Evolutionary conservation across 345 rosid genomes (phyloP).

Genomic region (Punica granatum): DNA sequence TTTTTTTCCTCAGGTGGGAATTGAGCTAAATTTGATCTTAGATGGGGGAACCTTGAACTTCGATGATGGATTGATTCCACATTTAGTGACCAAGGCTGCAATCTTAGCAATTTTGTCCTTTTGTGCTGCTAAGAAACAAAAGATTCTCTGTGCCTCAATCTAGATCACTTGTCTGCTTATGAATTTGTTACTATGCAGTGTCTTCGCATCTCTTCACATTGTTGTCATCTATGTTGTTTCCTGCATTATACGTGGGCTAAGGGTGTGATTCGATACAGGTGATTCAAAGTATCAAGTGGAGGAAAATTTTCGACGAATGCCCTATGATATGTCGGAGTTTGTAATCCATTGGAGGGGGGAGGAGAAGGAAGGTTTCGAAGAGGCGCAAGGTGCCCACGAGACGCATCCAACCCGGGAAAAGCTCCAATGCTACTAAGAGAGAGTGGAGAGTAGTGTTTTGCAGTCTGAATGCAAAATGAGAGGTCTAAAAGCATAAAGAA

Average conservation of each 20-base stretch:
- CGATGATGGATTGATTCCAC: not conserved
- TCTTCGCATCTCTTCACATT: not conserved
- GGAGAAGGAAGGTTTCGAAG: not conserved
- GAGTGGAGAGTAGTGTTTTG: not conserved
- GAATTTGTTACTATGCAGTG: not conserved
- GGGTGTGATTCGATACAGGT: not conserved
- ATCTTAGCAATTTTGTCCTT: not conserved
- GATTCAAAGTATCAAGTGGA: not conserved
- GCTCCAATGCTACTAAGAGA: not conserved
- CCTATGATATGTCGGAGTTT: not conserved
- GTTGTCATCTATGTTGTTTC: not conserved
- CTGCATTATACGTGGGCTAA: not conserved
- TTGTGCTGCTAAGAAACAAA: not conserved
- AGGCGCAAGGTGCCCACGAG: conserved; percentile 2
- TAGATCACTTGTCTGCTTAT: not conserved
- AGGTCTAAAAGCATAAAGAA: not conserved
- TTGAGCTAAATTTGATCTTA: not conserved
- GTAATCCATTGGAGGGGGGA: not conserved
- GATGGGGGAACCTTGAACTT: not conserved
- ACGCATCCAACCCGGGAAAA: not conserved
- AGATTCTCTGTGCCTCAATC: not conserved
- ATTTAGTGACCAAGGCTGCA: not conserved
- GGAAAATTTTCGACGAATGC: not conserved
- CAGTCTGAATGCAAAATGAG: not conserved
- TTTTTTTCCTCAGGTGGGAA: not conserved